Conservation (phyloP, 148 eudicot species). For the Nepenthes gracilis region DNA sequence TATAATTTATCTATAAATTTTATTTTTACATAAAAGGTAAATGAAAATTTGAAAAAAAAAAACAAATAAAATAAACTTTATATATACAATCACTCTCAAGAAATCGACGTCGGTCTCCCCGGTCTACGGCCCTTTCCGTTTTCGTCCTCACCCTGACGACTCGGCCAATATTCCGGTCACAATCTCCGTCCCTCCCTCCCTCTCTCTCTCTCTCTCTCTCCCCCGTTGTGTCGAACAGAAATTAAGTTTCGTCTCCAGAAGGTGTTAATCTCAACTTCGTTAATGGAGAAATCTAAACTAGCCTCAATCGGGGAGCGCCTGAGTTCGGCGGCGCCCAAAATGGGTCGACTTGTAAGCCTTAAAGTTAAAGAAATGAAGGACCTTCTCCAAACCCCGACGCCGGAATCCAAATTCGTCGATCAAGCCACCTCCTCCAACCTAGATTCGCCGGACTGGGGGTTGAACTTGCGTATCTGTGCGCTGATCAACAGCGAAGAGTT, state of each 20-base stretch:
- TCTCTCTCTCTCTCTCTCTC: not conserved
- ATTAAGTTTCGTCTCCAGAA: not conserved
- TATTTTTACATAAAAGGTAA: too few species aligned
- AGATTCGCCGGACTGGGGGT: constrained; percentile 76
- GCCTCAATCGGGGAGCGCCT: constrained; percentile 71
- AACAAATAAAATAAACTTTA: too few species aligned
- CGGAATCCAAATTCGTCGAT: constrained; percentile 76
- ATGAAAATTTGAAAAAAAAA: too few species aligned
- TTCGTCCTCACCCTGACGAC: too few species aligned
- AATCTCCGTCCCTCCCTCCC: too few species aligned
- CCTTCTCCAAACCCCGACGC: constrained; percentile 57
- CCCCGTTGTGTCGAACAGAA: not conserved
- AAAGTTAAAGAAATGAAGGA: constrained; percentile 49
- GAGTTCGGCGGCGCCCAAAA: constrained; percentile 49
- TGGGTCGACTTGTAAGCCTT: constrained; percentile 48
- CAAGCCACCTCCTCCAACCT: constrained; percentile 55
- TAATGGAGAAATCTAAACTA: constrained; percentile 51
- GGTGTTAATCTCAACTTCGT: not conserved
- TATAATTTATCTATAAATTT: too few species aligned
- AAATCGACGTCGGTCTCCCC: too few species aligned
- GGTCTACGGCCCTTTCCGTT: too few species aligned
- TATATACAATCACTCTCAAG: too few species aligned
- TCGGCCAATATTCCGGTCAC: too few species aligned
- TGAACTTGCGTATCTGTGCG: constrained; percentile 65
- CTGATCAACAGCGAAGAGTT: constrained; percentile 49